Conservation (phyloP, 345 rosid genomes). For the Nephelium lappaceum region DNA sequence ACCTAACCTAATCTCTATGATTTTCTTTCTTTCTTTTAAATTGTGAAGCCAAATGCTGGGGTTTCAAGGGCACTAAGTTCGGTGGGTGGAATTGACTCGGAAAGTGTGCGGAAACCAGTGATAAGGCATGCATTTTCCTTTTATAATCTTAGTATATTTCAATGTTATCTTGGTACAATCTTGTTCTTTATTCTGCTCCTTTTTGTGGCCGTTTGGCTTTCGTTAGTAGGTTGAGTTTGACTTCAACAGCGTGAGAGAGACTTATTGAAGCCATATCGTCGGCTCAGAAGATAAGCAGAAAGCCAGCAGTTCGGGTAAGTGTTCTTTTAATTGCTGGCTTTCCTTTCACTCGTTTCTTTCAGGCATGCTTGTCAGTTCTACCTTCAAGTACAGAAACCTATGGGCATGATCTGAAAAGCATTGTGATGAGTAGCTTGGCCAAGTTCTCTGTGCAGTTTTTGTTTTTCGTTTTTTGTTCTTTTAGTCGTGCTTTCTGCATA, state of each 20-base stretch:
- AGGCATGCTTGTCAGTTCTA: constrained; percentile 33
- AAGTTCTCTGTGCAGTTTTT: constrained; percentile 18
- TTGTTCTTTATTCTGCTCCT: constrained; percentile 33
- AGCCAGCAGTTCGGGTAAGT: constrained; percentile 74
- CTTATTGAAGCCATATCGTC: neutral
- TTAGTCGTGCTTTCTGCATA: neutral
- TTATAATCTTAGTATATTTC: neutral
- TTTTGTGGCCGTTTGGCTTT: constrained; percentile 9
- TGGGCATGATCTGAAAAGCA: neutral
- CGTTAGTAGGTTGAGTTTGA: constrained; percentile 44
- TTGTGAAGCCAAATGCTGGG: constrained; percentile 45
- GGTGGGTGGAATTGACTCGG: constrained; percentile 29
- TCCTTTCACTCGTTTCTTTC: constrained; percentile 45
- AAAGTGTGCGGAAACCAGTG: constrained; percentile 39
- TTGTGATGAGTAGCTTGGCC: constrained; percentile 12
- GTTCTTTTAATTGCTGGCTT: constrained; percentile 55
- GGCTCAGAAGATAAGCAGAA: constrained; percentile 27
- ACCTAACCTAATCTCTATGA: constrained; percentile 25
- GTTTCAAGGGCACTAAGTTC: constrained; percentile 34
- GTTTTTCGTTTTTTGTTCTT: neutral
- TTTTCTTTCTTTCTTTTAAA: constrained; percentile 29
- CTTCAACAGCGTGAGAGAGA: constrained; percentile 35
- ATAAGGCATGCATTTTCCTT: constrained; percentile 42
- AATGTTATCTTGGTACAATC: neutral
- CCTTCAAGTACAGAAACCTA: constrained; percentile 3